These are phyloP conservation scores for Dictyophora rubrovolvata DNA, from an alignment of 768 basidiomycete species.

Conservation along the genomic window DNA sequence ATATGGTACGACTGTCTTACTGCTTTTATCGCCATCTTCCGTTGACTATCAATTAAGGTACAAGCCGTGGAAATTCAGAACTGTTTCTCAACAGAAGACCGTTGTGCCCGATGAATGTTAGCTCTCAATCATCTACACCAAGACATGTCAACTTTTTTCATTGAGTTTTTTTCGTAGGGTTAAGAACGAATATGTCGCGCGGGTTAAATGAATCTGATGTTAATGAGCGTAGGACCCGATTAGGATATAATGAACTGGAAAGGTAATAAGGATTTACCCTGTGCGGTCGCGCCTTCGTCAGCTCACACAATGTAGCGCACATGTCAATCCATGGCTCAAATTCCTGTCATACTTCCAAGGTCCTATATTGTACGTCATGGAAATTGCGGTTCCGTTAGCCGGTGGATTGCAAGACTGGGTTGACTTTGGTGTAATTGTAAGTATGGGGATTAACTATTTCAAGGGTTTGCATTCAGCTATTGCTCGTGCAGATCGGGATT, in stretches of 20 bases:
- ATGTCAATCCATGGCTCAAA: conserved; percentile 33
- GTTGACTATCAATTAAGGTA: no score
- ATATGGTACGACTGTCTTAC: no score
- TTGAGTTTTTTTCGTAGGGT: conserved; percentile 17
- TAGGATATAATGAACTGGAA: conserved; percentile 35
- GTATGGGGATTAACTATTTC: conserved; percentile 2
- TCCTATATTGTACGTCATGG: conserved; percentile 36
- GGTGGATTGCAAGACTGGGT: conserved; percentile 39
- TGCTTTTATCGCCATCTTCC: no score
- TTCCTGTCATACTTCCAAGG: conserved; percentile 36
- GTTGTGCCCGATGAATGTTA: no score
- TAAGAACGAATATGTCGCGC: conserved; percentile 28
- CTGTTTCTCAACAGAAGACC: no score
- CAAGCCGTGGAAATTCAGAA: no score
- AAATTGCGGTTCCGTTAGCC: conserved; percentile 34
- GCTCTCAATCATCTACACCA: no score
- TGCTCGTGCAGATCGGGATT: conserved; percentile 24
- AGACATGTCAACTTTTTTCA: no score
- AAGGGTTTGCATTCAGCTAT: neutral
- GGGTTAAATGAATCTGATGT: conserved; percentile 28
- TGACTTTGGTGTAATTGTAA: conserved; percentile 38
- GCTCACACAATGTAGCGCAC: conserved; percentile 18
- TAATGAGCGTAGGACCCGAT: conserved; percentile 22
- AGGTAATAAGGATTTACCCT: conserved; percentile 17
- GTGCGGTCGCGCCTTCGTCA: neutral